phyloP scores from a whole-genome alignment of 2,329 filamentous ascomycete species.

The Nemania serpens region DNA sequence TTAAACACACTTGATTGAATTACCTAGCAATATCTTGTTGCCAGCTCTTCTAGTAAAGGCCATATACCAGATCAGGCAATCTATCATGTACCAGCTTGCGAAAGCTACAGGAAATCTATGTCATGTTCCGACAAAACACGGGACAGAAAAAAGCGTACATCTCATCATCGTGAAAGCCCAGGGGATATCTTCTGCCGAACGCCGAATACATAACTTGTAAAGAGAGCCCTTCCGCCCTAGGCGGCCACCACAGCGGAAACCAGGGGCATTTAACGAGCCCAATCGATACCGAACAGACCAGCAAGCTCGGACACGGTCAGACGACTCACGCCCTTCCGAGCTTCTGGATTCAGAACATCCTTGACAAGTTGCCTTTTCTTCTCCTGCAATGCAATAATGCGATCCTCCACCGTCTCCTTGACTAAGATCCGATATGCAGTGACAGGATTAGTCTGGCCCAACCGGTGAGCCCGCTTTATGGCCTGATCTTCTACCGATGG shows the following conservation, averaged over 20 bases:
- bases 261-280: conserved; percentile 1
- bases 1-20: not conserved
- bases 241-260: not conserved
- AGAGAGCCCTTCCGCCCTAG: not conserved
- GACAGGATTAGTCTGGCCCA: conserved; percentile 69
- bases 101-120: conserved; percentile 7
- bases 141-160: not conserved
- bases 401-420: conserved; percentile 71
- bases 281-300: conserved; percentile 25
- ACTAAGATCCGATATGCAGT: conserved; percentile 71
- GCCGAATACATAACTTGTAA: not conserved
- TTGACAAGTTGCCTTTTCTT: conserved; percentile 67
- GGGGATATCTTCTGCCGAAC: conserved; percentile 19
- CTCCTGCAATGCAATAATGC: conserved; percentile 71
- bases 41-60: not conserved
- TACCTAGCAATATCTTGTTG: not conserved
- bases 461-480: conserved; percentile 77
- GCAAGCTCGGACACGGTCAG: conserved; percentile 23
- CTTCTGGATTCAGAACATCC: conserved; percentile 31
- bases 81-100: conserved; percentile 5
- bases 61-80: not conserved
- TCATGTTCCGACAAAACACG: not conserved
- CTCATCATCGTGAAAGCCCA: not conserved
- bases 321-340: conserved; percentile 18
- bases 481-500: conserved; percentile 78